Evolutionary conservation across 768 basidiomycete genomes (phyloP).

Genomic region (Boletus barrowsii): DNA sequence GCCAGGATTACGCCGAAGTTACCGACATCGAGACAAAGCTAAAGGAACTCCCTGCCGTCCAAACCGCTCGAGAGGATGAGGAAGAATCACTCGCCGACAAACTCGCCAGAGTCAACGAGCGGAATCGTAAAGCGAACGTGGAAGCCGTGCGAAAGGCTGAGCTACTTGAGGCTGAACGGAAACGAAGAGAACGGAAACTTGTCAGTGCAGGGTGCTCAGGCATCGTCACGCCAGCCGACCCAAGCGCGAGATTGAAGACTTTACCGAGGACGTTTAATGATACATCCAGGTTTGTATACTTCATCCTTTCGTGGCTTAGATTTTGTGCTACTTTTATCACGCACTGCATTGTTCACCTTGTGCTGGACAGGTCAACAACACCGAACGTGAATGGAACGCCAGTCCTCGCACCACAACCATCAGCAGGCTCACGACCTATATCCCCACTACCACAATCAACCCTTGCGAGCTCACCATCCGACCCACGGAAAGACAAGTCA

Average conservation of each 20-base stretch:
- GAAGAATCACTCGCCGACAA: constrained; percentile 40
- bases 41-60: constrained; percentile 41
- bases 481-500: constrained; percentile 36
- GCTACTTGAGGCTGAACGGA: constrained; percentile 62
- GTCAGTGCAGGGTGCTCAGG: constrained; percentile 35
- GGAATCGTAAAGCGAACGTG: constrained; percentile 80
- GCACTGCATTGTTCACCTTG: constrained; percentile 6
- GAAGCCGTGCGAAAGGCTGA: constrained; percentile 81
- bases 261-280: constrained; percentile 55
- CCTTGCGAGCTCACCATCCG: constrained; percentile 22
- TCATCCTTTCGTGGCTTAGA: constrained; percentile 6
- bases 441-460: constrained; percentile 34
- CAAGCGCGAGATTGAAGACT: constrained; percentile 67
- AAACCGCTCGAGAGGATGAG: constrained; percentile 23
- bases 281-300: constrained; percentile 55
- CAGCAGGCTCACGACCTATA: constrained; percentile 30
- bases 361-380: constrained; percentile 34
- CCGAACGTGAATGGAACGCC: constrained; percentile 52
- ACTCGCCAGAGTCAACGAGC: constrained; percentile 82
- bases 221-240: constrained; percentile 47
- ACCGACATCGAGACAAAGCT: constrained; percentile 61
- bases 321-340: constrained; percentile 21
- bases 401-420: constrained; percentile 29
- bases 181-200: constrained; percentile 64
- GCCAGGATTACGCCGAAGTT: constrained; percentile 67